phyloP scores from a whole-genome alignment of 2,329 filamentous ascomycete species.

The Aciculosporium take region DNA sequence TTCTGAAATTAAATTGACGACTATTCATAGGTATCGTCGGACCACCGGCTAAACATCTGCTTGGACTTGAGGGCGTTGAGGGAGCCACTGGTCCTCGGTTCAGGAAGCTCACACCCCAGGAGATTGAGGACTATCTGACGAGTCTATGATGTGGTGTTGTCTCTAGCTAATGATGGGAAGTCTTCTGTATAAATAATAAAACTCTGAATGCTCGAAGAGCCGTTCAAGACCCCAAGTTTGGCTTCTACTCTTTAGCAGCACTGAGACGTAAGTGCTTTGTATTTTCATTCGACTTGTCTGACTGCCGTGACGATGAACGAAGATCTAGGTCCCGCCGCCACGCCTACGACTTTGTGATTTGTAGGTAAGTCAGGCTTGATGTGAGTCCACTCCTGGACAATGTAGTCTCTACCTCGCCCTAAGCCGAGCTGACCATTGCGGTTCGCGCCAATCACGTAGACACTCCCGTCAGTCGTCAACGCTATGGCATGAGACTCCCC shows the following conservation, averaged over 20 bases:
- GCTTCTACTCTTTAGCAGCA: not conserved
- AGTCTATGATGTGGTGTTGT: conserved; percentile 56
- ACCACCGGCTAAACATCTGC: conserved; percentile 79
- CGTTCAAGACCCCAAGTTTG: not conserved
- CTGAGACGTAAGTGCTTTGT: not conserved
- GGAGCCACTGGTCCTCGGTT: conserved; percentile 75
- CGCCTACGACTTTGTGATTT: conserved; percentile 21
- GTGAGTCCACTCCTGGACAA: conserved; percentile 22
- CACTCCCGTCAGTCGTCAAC: conserved; percentile 30
- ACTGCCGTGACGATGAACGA: conserved; percentile 32
- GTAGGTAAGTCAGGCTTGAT: conserved; percentile 15
- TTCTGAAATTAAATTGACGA: conserved; percentile 13
- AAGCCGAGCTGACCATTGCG: conserved; percentile 45
- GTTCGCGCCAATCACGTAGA: conserved; percentile 45
- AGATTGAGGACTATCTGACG: conserved; percentile 98
- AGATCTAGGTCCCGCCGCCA: conserved; percentile 33
- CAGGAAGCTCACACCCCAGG: conserved; percentile 88
- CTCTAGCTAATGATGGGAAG: conserved; percentile 13
- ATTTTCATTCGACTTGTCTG: not conserved
- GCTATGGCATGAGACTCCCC: conserved; percentile 46
- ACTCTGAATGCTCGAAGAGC: conserved; percentile 24
- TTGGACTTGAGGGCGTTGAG: conserved; percentile 82
- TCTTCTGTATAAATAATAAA: conserved; percentile 33
- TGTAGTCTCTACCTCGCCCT: conserved; percentile 6
- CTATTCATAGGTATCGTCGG: conserved; percentile 66